Evolutionary conservation across 352 stramenopile genomes (phyloP).

Genomic region (Pythium folliculosum): DNA sequence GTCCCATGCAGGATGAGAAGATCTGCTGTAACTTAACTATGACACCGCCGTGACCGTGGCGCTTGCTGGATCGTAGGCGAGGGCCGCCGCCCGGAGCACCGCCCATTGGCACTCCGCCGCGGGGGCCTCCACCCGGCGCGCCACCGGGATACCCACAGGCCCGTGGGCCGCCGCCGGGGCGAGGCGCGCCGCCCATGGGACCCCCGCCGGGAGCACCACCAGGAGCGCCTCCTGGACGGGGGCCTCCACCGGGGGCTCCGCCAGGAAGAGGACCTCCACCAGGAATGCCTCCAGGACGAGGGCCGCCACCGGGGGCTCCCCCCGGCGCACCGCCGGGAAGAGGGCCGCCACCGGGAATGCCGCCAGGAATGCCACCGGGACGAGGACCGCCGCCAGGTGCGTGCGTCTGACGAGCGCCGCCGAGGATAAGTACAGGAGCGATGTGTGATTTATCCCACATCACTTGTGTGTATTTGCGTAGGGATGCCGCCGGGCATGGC

Average conservation of each 20-base stretch:
- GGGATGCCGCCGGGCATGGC: constrained; percentile 5
- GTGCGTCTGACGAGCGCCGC: not conserved
- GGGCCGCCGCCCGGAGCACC: constrained; percentile 39
- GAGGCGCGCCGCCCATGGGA: constrained; percentile 41
- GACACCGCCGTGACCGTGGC: too few relatives aligned
- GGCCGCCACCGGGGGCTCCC: constrained; percentile 32
- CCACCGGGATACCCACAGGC: constrained; percentile 51
- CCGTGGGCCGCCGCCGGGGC: constrained; percentile 50
- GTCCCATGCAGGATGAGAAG: not conserved
- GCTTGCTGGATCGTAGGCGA: constrained; percentile 28
- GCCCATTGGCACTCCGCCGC: constrained; percentile 32
- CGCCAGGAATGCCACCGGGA: constrained; percentile 22
- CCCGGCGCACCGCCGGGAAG: constrained; percentile 29
- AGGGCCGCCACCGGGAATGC: constrained; percentile 29
- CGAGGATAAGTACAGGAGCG: too few relatives aligned
- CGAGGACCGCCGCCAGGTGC: constrained; percentile 32
- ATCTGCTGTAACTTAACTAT: too few relatives aligned
- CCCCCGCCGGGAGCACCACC: constrained; percentile 42
- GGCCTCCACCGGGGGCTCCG: constrained; percentile 40
- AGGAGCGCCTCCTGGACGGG: constrained; percentile 38
- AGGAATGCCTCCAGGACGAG: constrained; percentile 25
- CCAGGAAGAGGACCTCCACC: constrained; percentile 19
- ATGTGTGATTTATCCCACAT: too few relatives aligned
- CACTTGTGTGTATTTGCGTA: not conserved
- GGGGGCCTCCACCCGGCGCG: constrained; percentile 33